Conservation (phyloP, 306 rosid species). For the Pachyrhizus erosus region DNA sequence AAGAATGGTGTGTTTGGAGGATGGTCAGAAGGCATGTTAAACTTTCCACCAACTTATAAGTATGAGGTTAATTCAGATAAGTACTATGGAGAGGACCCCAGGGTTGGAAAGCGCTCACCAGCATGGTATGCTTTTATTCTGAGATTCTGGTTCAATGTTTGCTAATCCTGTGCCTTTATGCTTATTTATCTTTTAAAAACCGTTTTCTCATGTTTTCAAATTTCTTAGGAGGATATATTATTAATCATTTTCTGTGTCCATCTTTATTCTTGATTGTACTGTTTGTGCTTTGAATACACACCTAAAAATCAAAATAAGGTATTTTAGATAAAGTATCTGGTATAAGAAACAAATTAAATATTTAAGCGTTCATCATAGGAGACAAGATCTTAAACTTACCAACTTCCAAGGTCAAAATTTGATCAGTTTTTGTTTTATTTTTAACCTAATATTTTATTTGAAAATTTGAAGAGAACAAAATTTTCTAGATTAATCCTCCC, state of each 20-base stretch:
- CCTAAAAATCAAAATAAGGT: not conserved
- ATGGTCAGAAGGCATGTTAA: constrained; percentile 91
- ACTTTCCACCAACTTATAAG: constrained; percentile 92
- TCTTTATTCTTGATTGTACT: constrained; percentile 9
- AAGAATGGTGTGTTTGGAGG: constrained; percentile 72
- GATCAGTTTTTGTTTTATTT: not conserved
- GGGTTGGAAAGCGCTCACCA: constrained; percentile 76
- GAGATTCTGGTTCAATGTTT: constrained; percentile 32
- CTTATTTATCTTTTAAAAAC: constrained; percentile 3
- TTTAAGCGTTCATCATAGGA: not conserved
- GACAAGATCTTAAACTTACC: not conserved
- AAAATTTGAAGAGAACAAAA: not conserved
- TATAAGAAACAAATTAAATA: constrained; percentile 5
- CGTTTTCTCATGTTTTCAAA: constrained; percentile 11
- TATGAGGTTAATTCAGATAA: constrained; percentile 80
- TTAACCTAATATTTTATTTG: not conserved
- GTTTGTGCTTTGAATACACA: not conserved
- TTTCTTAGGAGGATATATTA: not conserved
- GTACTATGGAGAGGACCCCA: constrained; percentile 85
- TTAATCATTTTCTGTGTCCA: not conserved
- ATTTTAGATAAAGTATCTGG: not conserved
- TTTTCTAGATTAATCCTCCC: no score
- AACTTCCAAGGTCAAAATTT: not conserved
- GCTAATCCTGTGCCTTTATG: constrained; percentile 7
- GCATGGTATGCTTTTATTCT: constrained; percentile 77